These are phyloP conservation scores for Paecilomyces fulvus DNA, from an alignment of 2,329 filamentous ascomycete species.

Conservation along the genomic window DNA sequence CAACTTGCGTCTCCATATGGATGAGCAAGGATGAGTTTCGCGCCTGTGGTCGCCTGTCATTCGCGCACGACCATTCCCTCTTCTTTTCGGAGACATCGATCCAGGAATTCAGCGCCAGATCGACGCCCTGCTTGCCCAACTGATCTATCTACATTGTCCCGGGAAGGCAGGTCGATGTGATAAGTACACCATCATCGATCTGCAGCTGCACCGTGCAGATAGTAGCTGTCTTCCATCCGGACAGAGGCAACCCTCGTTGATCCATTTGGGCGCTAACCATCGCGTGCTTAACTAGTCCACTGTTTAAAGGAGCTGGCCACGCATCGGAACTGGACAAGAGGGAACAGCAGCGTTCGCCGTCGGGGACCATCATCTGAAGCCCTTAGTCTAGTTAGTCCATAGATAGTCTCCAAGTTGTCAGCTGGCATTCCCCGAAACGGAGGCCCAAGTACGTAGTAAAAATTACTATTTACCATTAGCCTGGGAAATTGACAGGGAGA, in stretches of 20 bases:
- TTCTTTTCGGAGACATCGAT: not conserved
- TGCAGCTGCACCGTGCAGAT: not conserved
- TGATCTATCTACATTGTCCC: not conserved
- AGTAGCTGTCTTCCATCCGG: not conserved
- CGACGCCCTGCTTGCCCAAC: not conserved
- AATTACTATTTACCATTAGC: not conserved
- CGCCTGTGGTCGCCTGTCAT: not conserved
- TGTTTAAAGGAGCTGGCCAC: not conserved
- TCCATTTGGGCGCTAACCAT: not conserved
- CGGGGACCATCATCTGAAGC: not conserved
- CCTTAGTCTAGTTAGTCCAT: not conserved
- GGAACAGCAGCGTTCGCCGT: not conserved
- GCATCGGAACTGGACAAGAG: not conserved
- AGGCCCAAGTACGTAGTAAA: not conserved
- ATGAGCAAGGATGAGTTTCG: not conserved
- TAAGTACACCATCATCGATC: not conserved
- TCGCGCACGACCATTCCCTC: not conserved
- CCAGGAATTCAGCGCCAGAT: not conserved
- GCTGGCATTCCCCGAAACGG: not conserved
- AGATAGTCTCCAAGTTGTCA: not conserved
- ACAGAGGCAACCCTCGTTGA: not conserved
- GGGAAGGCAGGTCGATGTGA: not conserved
- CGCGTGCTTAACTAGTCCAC: not conserved
- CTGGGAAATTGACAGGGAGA: not conserved
- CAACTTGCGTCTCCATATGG: not conserved